Base-by-base conservation (phyloP, 306 rosid genomes). In the Corylus avellana region DNA sequence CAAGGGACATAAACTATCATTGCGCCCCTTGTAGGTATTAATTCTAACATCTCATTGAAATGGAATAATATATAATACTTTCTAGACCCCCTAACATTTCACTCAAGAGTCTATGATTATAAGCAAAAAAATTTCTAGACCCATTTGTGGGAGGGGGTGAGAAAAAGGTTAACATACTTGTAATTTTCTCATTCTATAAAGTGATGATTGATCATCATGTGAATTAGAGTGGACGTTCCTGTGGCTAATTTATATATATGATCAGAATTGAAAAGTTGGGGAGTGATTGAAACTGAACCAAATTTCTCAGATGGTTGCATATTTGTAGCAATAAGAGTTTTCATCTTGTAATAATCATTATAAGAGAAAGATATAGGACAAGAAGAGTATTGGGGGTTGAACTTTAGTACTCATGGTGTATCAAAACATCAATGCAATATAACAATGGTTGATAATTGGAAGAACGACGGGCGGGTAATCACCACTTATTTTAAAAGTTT, bases 201-300 rank as follows among this genome's bases (percentile, higher is more conserved):
- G 86, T 78, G 72, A 87, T 90, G 88, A 88, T 84, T 84, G 85
- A 77, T 84, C 92, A 92, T 90, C 74, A 86, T 85, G 83, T 77
- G 78, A 66, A 57, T 49, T 81, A 46, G 76, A 87, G 90, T 89
- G 91, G 87, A 80, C 70, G 61, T 75, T 72, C 61, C 69, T 71
- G 92, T 86, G 84, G 72, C 84, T 79, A 80, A 84, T 82, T 88
- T 81, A 82, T 75, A 77, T 84, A 64, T 54, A 66, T 57, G 72
- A 59, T 81, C 57, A 75, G 61, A 70, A 39, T 78, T 75, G 37
- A 54, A 75, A 71, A 73, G 79, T 63, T 74, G 10, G 27, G 72
- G 64, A 72, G 72, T 87, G 83, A 82, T 78, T 80, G 76, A 74
- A 78, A 78, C 59, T 57, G 71, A 49, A 59, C 27, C 70, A 12